Conservation (phyloP, 1,139 yeast genomes). For the Taphrina populina region DNA sequence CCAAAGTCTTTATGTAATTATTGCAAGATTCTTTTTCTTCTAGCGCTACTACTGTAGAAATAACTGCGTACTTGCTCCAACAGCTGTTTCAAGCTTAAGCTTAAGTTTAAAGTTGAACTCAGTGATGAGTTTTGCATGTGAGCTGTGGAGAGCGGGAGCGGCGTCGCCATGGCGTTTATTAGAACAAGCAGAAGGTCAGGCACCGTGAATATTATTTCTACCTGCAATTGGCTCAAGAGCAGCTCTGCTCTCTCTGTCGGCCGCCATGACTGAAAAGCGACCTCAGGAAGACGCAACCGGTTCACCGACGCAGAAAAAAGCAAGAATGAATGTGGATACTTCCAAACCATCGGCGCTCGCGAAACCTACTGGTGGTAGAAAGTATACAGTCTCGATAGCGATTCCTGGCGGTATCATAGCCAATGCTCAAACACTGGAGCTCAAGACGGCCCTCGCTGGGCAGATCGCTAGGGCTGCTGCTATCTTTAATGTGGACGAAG, state of each 20-base stretch:
- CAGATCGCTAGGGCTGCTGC: constrained; percentile 35
- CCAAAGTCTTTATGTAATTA: constrained; percentile 23
- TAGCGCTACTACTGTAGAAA: too few relatives aligned
- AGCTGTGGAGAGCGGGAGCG: too few relatives aligned
- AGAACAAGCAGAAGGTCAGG: too few relatives aligned
- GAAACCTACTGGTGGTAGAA: constrained; percentile 23
- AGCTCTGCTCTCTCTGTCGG: neutral
- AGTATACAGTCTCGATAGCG: constrained; percentile 32
- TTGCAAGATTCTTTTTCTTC: too few relatives aligned
- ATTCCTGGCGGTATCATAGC: constrained; percentile 35
- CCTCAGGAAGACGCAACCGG: neutral
- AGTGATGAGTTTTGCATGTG: too few relatives aligned
- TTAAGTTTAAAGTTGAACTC: too few relatives aligned
- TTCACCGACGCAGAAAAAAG: neutral
- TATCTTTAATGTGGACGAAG: constrained; percentile 33
- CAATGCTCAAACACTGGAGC: constrained; percentile 31
- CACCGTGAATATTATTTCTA: too few relatives aligned
- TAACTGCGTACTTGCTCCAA: too few relatives aligned
- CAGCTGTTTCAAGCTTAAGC: too few relatives aligned
- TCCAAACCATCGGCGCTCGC: constrained; percentile 27
- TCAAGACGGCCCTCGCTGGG: constrained; percentile 34
- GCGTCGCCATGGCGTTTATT: too few relatives aligned
- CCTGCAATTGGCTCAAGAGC: too few relatives aligned
- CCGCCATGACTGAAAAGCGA: constrained; percentile 10
- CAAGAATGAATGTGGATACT: constrained; percentile 18